These are phyloP conservation scores for Parascedosporium putredinis DNA, from an alignment of 2,329 filamentous ascomycete genomes.

Conservation along the genomic window DNA sequence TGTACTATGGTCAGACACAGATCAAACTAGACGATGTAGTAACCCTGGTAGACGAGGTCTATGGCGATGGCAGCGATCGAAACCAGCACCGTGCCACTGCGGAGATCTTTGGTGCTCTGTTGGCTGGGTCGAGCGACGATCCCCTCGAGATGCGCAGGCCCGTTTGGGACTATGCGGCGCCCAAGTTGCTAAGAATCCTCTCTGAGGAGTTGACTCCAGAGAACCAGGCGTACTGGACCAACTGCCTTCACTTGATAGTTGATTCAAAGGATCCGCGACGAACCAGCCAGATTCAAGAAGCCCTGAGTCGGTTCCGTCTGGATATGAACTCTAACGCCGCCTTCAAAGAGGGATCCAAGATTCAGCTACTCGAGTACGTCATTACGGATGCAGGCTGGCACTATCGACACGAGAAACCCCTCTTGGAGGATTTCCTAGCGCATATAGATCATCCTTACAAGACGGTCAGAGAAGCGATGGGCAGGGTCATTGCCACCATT, in stretches of 20 bases:
- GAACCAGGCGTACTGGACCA: constrained; percentile 90
- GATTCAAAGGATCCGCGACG: constrained; percentile 85
- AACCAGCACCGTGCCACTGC: constrained; percentile 94
- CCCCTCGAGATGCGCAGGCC: constrained; percentile 60
- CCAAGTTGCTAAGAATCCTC: constrained; percentile 76
- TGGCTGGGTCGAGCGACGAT: constrained; percentile 72
- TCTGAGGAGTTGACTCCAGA: constrained; percentile 90
- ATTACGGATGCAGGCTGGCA: constrained; percentile 91
- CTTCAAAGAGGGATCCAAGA: constrained; percentile 97
- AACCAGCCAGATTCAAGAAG: constrained; percentile 75
- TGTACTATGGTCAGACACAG: constrained; percentile 67
- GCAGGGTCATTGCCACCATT: constrained; percentile 75
- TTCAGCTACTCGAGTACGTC: constrained; percentile 78
- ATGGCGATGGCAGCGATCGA: constrained; percentile 89
- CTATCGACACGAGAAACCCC: constrained; percentile 81
- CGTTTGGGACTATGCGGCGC: constrained; percentile 84
- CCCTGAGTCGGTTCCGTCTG: constrained; percentile 72
- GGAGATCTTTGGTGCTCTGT: constrained; percentile 80
- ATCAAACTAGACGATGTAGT: constrained; percentile 83
- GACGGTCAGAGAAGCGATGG: constrained; percentile 89
- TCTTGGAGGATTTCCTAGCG: constrained; percentile 76
- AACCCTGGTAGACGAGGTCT: constrained; percentile 65
- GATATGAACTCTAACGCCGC: constrained; percentile 94
- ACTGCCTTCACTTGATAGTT: constrained; percentile 80
- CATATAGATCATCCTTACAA: constrained; percentile 98